Conservation (phyloP, 2,329 filamentous ascomycete species). For the Arachnopeziza araneosa region DNA sequence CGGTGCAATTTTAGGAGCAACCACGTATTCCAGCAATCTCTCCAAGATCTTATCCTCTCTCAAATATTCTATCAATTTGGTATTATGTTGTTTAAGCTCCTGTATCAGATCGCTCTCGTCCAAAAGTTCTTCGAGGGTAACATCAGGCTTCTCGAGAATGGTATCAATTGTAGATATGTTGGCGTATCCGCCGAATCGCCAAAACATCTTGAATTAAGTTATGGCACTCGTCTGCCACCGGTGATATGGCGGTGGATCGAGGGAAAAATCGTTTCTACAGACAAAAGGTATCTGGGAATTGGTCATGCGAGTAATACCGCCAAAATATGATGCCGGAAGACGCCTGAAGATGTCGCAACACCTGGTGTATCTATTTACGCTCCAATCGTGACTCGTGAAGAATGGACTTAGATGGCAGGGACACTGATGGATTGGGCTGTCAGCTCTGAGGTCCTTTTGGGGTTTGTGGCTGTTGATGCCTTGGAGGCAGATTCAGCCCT, state of each 20-base stretch:
- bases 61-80: slow-evolving; percentile 93
- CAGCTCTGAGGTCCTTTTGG: slow-evolving; percentile 11
- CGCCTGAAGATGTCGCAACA: slow-evolving; percentile 14
- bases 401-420: slow-evolving; percentile 14
- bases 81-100: slow-evolving; percentile 97
- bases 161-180: slow-evolving; percentile 95
- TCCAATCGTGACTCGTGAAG: slow-evolving; percentile 21
- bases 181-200: slow-evolving; percentile 98
- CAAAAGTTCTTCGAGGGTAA: slow-evolving; percentile 90
- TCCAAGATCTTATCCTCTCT: slow-evolving; percentile 81
- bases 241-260: slow-evolving; percentile 20
- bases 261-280: slow-evolving; percentile 16
- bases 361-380: slow-evolving; percentile 15
- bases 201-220: slow-evolving; percentile 76
- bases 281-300: slow-evolving; percentile 17
- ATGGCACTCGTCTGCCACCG: slow-evolving; percentile 27
- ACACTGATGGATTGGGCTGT: slow-evolving; percentile 11
- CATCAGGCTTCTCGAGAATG: slow-evolving; percentile 91
- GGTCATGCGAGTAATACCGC: slow-evolving; percentile 28
- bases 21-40: slow-evolving; percentile 84
- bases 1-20: slow-evolving; percentile 65
- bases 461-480: slow-evolving; percentile 12
- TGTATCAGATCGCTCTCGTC: slow-evolving; percentile 96
- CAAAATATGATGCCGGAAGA: slow-evolving; percentile 16
- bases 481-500: slow-evolving; percentile 19